Evolutionary conservation across 176 grass and related monocot genomes (phyloP), one percentile per base, ranked within the genome.

Genomic region (Pharus latifolius): DNA sequence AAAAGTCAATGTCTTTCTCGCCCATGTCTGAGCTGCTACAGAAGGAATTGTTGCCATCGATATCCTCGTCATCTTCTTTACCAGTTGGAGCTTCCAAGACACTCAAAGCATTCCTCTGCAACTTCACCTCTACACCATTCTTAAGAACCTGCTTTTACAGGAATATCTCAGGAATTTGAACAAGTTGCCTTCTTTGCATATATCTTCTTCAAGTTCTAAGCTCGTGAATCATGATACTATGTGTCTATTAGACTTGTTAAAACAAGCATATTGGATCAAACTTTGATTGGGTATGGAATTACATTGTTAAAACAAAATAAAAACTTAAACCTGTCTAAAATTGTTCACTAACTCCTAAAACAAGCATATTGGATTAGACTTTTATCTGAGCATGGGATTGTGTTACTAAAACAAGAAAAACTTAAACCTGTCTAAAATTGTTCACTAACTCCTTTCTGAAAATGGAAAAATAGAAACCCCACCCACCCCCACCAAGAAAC

Each of bases 91-190:
- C 75, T 82, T 94, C 91, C 72, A 94, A 86, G 41, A 94, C 86
- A 62, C 86, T 84, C 61, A 94, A 24, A 22, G 91, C 91, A 67
- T 94, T 94, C 72, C 91, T 87, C 80, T 94, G 91, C 67, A 94
- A 51, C 83, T 94, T 89, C 44, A 94, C 91, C 91, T 94, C 91
- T 7, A 90, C 80, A 32, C 91, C 86, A 61, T 94, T 94, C 65
- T 94, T 94, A 18, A 94, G 76, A 69, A 85, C 75, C 90, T 92
- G 34, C 3, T 67, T 62, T 79, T 30, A 1, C 73, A 77, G 46
- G 14, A 66, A 73, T 49, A 34, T 51, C 6, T 78, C 25, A 71
- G 50, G n/a, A 30, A 60, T 16, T 18, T 6, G 12, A 33, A n/a
- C 26, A 56, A 46, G 4, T 7, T 29, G 47, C 40, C 10, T 19